Base-by-base conservation (phyloP, 805 yeast genomes). In the Monosporozyma yasuniensis region DNA sequence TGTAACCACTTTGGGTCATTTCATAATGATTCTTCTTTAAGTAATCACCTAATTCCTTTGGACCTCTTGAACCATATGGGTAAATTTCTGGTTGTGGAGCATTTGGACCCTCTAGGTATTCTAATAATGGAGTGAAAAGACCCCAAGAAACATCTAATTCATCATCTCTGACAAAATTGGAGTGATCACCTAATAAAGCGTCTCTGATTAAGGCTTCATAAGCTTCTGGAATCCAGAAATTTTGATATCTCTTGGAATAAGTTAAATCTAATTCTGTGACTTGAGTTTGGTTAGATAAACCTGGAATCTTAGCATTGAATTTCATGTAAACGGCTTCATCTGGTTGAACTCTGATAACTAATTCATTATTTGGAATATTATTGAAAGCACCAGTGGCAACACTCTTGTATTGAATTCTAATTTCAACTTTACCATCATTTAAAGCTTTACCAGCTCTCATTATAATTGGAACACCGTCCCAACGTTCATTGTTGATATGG, bases 391-490 rank as follows among this genome's bases (percentile, higher is more conserved):
- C 96, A 56, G 78, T 75, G 18, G 90, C 84, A 46, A 85, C 95
- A 42, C 84, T 84, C 71, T 83, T 87, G 73, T 84, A 91, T 74
- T 93, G 98, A 53, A 93, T 73, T 68, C 98, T 80, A 55, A 93
- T 84, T 74, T 93, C 99, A 46, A 93, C 99, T 75, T 89, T 89
- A 52, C 91, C 85, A 63, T 84, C 90, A 67, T 91, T 88, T 53
- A 93, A 74, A 16, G 98, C 96, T 72, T 93, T 93, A 63, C 99
- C 99, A 14, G 98, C 99, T 72, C 96, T 80, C 75, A 93, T 75
- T 47, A 93, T 83, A 63, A 93, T 80, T 49, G 99, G 99, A 44
- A 93, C 98, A 63, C 98, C 98, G 54, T 87, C 93, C 99, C 99
- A 93, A 65, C 97, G 81, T 71, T 93, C 98, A 69, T 90, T 93